Evolutionary conservation across 2,329 filamentous ascomycete species (phyloP).

Genomic region (Diaporthe sp.): DNA sequence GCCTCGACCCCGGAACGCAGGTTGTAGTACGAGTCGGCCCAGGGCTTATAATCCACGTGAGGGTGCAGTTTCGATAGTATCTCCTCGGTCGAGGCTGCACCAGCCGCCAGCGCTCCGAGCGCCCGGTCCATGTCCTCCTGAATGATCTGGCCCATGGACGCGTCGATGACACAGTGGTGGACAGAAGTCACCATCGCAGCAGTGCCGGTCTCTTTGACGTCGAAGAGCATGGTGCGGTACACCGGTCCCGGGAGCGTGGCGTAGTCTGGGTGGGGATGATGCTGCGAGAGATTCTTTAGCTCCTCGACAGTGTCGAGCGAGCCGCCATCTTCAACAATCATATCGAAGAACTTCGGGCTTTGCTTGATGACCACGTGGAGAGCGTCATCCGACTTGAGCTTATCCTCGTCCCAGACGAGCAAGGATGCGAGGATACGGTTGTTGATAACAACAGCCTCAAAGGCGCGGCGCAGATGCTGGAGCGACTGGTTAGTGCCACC

Average conservation of each 20-base stretch:
- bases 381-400: conserved; percentile 7
- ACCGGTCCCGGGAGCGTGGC: conserved; percentile 30
- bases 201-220: conserved; percentile 30
- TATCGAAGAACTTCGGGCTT: conserved; percentile 33
- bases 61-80: conserved; percentile 32
- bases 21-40: conserved; percentile 44
- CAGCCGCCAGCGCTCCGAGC: neutral
- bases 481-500: neutral
- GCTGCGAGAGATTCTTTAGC: conserved; percentile 11
- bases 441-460: conserved; percentile 34
- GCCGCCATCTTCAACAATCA: conserved; percentile 30
- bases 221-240: conserved; percentile 33
- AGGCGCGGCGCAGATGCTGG: conserved; percentile 35
- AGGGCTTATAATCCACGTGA: conserved; percentile 43
- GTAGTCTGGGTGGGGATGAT: conserved; percentile 32
- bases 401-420: conserved; percentile 31
- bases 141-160: conserved; percentile 29
- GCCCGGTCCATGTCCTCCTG: conserved; percentile 37
- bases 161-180: conserved; percentile 31
- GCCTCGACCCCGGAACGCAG: conserved; percentile 36
- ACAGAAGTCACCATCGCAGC: conserved; percentile 26
- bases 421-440: conserved; percentile 39
- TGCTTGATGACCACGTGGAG: conserved; percentile 38
- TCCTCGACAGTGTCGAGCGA: conserved; percentile 25
- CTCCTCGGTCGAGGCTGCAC: conserved; percentile 6